These are phyloP conservation scores for Fragilariopsis cylindrus DNA, from an alignment of 108 stramenopile genomes.

Conservation along the genomic window DNA sequence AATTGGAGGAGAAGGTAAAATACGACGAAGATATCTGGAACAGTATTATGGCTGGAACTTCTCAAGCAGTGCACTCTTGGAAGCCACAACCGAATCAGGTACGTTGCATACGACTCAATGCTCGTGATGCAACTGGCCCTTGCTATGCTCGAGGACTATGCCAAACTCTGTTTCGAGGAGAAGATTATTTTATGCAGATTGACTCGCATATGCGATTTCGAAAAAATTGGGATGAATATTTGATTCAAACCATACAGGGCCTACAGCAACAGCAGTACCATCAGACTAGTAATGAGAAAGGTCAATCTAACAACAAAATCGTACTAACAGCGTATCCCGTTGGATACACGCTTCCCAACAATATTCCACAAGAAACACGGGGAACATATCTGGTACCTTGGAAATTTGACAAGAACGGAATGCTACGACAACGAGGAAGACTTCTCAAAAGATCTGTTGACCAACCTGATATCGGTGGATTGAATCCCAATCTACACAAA, in stretches of 20 bases:
- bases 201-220: constrained; percentile 92
- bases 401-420: constrained; percentile 62
- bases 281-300: not conserved
- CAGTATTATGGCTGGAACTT: not conserved
- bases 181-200: constrained; percentile 88
- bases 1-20: constrained; percentile 41
- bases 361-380: constrained; percentile 50
- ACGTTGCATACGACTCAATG: constrained; percentile 46
- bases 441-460: constrained; percentile 33
- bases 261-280: not conserved
- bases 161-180: constrained; percentile 76
- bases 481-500: not conserved
- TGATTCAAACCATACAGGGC: constrained; percentile 41
- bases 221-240: constrained; percentile 65
- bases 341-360: constrained; percentile 64
- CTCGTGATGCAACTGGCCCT: constrained; percentile 77
- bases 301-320: constrained; percentile 22
- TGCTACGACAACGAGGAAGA: constrained; percentile 66
- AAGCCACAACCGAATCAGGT: constrained; percentile 32
- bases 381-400: constrained; percentile 65
- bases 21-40: constrained; percentile 12
- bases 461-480: not conserved
- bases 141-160: constrained; percentile 77
- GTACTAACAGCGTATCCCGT: constrained; percentile 84
- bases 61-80: not conserved